Percentiles rank a stretch among this genome's conserved stretches.
These are phyloP conservation scores for Vaccinium myrtillus DNA, from an alignment of 148 eudicot genomes.

Conservation along the genomic window DNA sequence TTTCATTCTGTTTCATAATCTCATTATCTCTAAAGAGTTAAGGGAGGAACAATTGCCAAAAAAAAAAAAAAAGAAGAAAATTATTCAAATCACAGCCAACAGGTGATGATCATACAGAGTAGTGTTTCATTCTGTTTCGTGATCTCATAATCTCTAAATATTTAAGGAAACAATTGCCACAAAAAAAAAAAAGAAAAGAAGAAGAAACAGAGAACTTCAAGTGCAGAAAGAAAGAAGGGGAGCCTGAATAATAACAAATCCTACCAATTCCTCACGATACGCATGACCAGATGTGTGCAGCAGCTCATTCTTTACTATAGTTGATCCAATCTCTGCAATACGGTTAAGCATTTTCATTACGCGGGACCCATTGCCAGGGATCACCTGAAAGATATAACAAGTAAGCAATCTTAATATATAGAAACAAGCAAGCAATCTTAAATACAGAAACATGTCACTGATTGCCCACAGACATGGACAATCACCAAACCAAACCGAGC, in stretches of 20 bases:
- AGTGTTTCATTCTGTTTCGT: not conserved
- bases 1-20: not conserved
- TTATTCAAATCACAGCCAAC: not conserved
- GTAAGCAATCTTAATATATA: not conserved
- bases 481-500: not conserved
- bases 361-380: conserved; percentile 91
- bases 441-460: not conserved
- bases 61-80: not conserved
- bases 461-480: not conserved
- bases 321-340: conserved; percentile 89
- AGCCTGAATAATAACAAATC: not conserved
- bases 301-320: conserved; percentile 70
- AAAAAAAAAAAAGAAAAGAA: no score
- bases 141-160: not conserved
- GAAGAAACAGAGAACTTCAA: not conserved
- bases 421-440: not conserved
- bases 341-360: conserved; percentile 97
- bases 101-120: not conserved
- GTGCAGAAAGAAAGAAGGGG: not conserved
- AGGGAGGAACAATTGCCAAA: not conserved
- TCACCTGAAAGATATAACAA: conserved; percentile 49
- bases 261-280: conserved; percentile 86
- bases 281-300: conserved; percentile 97
- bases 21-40: not conserved
- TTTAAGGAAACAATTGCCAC: not conserved